Conservation (phyloP, 306 rosid species). For the Chamaecrista fasciculata region DNA sequence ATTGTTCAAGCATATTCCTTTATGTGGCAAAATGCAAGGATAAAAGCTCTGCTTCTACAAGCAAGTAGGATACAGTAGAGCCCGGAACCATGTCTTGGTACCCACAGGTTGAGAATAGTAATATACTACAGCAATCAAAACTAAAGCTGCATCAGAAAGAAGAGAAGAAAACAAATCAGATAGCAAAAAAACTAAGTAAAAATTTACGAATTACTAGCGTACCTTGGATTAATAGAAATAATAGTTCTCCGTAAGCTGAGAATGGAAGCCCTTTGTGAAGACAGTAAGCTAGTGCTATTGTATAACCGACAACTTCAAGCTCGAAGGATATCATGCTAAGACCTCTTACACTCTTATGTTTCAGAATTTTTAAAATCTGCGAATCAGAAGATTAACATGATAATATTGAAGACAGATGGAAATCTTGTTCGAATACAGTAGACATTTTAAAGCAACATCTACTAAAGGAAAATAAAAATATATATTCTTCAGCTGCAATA, state of each 20-base stretch:
- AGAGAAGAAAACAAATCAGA: slow-evolving; percentile 36
- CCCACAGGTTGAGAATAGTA: slow-evolving; percentile 76
- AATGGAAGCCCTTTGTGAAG: slow-evolving; percentile 83
- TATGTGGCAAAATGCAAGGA: slow-evolving; percentile 19
- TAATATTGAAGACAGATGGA: background rate
- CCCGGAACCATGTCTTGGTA: slow-evolving; percentile 61
- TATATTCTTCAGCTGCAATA: background rate
- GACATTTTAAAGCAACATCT: background rate
- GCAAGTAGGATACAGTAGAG: slow-evolving; percentile 79
- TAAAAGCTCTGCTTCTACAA: slow-evolving; percentile 23
- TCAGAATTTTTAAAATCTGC: slow-evolving; percentile 76
- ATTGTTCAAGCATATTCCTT: slow-evolving; percentile 19
- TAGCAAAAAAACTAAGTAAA: background rate
- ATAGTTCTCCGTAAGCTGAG: slow-evolving; percentile 85
- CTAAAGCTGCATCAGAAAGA: slow-evolving; percentile 54
- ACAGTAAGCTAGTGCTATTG: slow-evolving; percentile 82
- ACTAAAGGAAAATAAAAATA: background rate
- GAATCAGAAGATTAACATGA: background rate
- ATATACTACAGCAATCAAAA: slow-evolving; percentile 78
- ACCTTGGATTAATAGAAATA: slow-evolving; percentile 88
- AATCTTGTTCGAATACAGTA: background rate
- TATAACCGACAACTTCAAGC: slow-evolving; percentile 84
- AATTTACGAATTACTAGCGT: background rate
- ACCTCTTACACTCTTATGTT: slow-evolving; percentile 70
- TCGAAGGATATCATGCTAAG: slow-evolving; percentile 76